These are phyloP conservation scores for Salvia splendens DNA, from an alignment of 257 asterid genomes.

Conservation along the genomic window DNA sequence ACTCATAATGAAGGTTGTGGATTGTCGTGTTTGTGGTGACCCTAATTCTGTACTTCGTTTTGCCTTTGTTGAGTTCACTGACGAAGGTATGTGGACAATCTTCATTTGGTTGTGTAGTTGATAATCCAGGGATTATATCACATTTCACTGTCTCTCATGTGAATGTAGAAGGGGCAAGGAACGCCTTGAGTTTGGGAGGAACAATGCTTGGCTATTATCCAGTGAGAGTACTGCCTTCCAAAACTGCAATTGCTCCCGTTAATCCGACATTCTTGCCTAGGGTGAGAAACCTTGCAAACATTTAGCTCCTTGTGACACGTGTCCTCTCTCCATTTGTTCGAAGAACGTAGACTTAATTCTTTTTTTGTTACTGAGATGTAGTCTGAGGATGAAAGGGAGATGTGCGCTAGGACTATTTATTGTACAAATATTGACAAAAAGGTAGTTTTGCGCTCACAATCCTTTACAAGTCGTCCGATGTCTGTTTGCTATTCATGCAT, in stretches of 20 bases:
- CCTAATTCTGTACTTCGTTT: conserved; percentile 73
- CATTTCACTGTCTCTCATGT: conserved; percentile 21
- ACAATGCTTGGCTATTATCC: conserved; percentile 82
- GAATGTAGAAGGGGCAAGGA: conserved; percentile 68
- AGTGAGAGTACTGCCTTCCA: conserved; percentile 71
- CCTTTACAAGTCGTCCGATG: conserved; percentile 10
- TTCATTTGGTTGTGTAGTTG: conserved; percentile 17
- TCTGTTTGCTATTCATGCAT: conserved; percentile 15
- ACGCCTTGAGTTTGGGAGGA: conserved; percentile 69
- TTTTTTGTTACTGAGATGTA: conserved; percentile 31
- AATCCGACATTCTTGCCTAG: conserved; percentile 73
- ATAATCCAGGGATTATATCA: conserved; percentile 14
- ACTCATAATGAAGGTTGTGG: conserved; percentile 54
- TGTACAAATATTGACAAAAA: conserved; percentile 76
- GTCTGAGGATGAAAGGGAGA: conserved; percentile 89
- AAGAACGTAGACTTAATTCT: conserved; percentile 27
- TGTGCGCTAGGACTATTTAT: conserved; percentile 82
- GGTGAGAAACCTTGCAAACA: conserved; percentile 40
- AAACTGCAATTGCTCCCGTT: conserved; percentile 81
- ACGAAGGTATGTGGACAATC: conserved; percentile 47
- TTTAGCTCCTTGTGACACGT: conserved; percentile 3
- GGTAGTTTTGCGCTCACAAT: conserved; percentile 41
- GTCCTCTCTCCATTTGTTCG: conserved; percentile 10
- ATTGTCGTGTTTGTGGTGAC: conserved; percentile 75
- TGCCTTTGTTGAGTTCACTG: conserved; percentile 69